Conservation (phyloP, 805 yeast species). For the Isabelozyma heimii region DNA sequence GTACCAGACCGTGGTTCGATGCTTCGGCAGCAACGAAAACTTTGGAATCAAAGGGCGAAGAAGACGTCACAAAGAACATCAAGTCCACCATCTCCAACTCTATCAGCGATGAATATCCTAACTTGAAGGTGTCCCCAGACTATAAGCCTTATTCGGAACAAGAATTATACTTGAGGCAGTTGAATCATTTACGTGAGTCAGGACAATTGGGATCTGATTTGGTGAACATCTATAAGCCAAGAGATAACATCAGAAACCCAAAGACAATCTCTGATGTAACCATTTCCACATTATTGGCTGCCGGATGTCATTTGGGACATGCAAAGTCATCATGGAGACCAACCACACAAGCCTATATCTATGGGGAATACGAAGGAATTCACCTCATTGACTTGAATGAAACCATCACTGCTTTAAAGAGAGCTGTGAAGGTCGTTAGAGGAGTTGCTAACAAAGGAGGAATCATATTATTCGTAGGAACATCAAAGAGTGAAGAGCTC, state of each 20-base stretch:
- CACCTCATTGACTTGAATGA: slow-evolving; percentile 88
- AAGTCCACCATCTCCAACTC: slow-evolving; percentile 32
- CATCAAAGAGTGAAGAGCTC: slow-evolving; percentile 56
- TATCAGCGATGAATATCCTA: slow-evolving; percentile 48
- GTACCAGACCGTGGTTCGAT: slow-evolving; percentile 32
- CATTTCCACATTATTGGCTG: slow-evolving; percentile 72
- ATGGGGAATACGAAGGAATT: slow-evolving; percentile 87
- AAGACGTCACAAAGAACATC: slow-evolving; percentile 12
- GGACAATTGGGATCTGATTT: slow-evolving; percentile 65
- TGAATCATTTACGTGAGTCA: slow-evolving; percentile 53
- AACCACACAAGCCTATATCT: slow-evolving; percentile 78
- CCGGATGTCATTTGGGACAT: slow-evolving; percentile 95
- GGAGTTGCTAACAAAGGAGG: slow-evolving; percentile 87
- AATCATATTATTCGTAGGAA: slow-evolving; percentile 77
- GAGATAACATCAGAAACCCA: slow-evolving; percentile 62
- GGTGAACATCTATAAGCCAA: slow-evolving; percentile 66
- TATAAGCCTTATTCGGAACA: slow-evolving; percentile 70
- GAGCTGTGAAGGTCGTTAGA: slow-evolving; percentile 82
- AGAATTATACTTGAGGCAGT: slow-evolving; percentile 74
- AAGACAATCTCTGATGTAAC: slow-evolving; percentile 55
- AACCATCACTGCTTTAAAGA: slow-evolving; percentile 69
- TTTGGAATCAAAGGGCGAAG: slow-evolving; percentile 3
- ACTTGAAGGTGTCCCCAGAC: slow-evolving; percentile 57
- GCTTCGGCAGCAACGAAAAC: slow-evolving; percentile 2
- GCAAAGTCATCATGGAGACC: slow-evolving; percentile 77